Conservation (phyloP, 441 rosid species). For the Corymbia citriodora region DNA sequence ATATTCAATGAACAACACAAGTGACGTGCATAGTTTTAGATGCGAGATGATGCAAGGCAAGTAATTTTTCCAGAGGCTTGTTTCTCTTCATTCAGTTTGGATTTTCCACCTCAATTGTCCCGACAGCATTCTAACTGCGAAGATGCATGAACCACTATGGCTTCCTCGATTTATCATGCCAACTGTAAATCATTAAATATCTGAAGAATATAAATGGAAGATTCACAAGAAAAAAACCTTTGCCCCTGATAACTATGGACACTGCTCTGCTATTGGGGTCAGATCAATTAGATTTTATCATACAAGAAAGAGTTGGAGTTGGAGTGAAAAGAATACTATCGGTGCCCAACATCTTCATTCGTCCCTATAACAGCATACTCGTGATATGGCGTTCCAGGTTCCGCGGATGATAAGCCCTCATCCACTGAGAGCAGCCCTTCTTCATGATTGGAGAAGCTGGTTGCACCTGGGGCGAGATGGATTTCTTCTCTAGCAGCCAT, state of each 20-base stretch:
- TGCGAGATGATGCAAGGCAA: not conserved
- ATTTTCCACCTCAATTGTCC: not conserved
- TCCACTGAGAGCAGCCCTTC: not conserved
- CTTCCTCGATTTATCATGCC: not conserved
- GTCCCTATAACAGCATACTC: not conserved
- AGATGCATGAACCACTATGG: not conserved
- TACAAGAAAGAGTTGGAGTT: not conserved
- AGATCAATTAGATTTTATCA: not conserved
- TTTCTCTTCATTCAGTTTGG: not conserved
- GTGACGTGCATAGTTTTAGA: not conserved
- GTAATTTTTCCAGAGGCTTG: not conserved
- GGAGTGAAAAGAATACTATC: not conserved
- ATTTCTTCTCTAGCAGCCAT: not conserved
- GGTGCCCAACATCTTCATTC: not conserved
- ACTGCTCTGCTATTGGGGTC: not conserved
- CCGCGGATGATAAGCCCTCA: not conserved
- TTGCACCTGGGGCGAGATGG: not conserved
- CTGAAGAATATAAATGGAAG: not conserved
- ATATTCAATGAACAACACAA: not conserved
- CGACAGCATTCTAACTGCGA: not conserved
- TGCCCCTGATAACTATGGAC: not conserved
- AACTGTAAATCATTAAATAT: not conserved
- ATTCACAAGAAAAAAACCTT: not conserved
- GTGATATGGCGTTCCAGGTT: not conserved
- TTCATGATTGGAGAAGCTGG: not conserved